A percentile compares a stretch with the other conserved stretches of the same genome.
Evolutionary conservation across 345 rosid genomes (phyloP).

Genomic region (Gynandropsis gynandra): DNA sequence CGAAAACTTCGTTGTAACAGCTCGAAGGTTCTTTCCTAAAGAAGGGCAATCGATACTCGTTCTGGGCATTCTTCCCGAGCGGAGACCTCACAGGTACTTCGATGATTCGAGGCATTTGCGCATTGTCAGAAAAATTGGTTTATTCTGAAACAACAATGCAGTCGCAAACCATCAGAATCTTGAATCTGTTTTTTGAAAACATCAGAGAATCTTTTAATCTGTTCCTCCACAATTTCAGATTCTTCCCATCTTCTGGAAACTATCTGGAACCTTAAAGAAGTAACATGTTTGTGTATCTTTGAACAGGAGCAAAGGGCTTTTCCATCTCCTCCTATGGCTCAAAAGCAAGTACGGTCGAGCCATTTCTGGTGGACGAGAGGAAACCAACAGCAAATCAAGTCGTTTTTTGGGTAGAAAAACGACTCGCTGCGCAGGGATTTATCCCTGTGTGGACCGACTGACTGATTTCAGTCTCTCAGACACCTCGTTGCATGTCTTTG

Average conservation of each 20-base stretch:
- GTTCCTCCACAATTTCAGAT: neutral
- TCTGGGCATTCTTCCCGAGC: slow-evolving; percentile 89
- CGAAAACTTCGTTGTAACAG: slow-evolving; percentile 28
- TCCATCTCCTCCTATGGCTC: slow-evolving; percentile 69
- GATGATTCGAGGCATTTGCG: too few species aligned
- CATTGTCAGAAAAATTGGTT: too few species aligned
- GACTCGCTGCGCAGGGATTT: slow-evolving; percentile 92
- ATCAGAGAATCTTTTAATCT: too few species aligned
- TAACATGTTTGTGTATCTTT: neutral
- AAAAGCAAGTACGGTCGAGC: slow-evolving; percentile 82
- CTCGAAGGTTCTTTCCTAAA: slow-evolving; percentile 73
- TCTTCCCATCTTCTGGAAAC: too few species aligned
- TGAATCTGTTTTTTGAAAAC: too few species aligned
- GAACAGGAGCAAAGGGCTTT: slow-evolving; percentile 76
- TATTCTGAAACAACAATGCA: too few species aligned
- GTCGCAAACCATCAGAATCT: too few species aligned
- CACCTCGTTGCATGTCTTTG: too few species aligned
- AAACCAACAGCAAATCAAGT: slow-evolving; percentile 65
- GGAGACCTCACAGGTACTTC: slow-evolving; percentile 60
- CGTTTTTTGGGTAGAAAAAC: slow-evolving; percentile 91
- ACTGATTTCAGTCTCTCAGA: too few species aligned
- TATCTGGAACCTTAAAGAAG: neutral
- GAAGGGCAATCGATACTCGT: slow-evolving; percentile 48
- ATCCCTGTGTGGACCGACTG: slow-evolving; percentile 72
- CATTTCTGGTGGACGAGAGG: slow-evolving; percentile 89